Evolutionary conservation across 2,329 filamentous ascomycete species (phyloP).

Genomic region (Beauveria rudraprayagi): DNA sequence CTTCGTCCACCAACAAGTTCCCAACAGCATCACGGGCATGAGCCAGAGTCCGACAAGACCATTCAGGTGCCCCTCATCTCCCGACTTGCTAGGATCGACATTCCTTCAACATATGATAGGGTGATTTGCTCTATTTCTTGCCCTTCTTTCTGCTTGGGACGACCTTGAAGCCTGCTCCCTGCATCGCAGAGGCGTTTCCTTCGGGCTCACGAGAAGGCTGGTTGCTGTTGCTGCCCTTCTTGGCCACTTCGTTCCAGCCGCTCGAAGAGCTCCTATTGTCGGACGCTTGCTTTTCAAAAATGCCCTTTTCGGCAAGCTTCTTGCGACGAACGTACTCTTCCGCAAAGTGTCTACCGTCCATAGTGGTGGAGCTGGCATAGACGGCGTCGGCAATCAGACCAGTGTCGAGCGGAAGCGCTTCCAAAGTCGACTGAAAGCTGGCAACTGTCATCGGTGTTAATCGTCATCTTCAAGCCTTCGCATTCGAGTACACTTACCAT

Average conservation of each 20-base stretch:
- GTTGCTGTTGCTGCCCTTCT: slow-evolving; percentile 60
- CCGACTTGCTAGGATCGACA: slow-evolving; percentile 7
- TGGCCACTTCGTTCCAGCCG: slow-evolving; percentile 95
- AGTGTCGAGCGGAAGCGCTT: slow-evolving; percentile 66
- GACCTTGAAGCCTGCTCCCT: slow-evolving; percentile 70
- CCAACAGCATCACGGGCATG: background rate
- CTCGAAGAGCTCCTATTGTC: slow-evolving; percentile 45
- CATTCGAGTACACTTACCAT: slow-evolving; percentile 36
- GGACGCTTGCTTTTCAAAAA: slow-evolving; percentile 65
- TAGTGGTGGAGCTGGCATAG: slow-evolving; percentile 76
- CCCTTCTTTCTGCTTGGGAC: slow-evolving; percentile 90
- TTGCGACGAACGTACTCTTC: slow-evolving; percentile 91
- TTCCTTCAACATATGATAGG: slow-evolving; percentile 13
- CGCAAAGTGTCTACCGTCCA: slow-evolving; percentile 88
- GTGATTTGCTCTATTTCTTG: slow-evolving; percentile 48
- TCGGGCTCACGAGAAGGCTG: slow-evolving; percentile 30
- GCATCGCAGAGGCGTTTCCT: slow-evolving; percentile 30
- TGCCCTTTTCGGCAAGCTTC: slow-evolving; percentile 85
- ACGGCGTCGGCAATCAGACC: slow-evolving; percentile 85
- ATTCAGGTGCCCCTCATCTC: background rate
- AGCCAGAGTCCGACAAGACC: background rate
- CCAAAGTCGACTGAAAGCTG: slow-evolving; percentile 68
- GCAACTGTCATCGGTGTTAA: slow-evolving; percentile 48
- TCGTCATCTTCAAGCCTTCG: background rate
- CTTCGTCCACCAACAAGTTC: background rate